Percentiles rank a stretch among this genome's conserved stretches.
Conservation (phyloP, 345 rosid species). For the Murraya koenigii region DNA sequence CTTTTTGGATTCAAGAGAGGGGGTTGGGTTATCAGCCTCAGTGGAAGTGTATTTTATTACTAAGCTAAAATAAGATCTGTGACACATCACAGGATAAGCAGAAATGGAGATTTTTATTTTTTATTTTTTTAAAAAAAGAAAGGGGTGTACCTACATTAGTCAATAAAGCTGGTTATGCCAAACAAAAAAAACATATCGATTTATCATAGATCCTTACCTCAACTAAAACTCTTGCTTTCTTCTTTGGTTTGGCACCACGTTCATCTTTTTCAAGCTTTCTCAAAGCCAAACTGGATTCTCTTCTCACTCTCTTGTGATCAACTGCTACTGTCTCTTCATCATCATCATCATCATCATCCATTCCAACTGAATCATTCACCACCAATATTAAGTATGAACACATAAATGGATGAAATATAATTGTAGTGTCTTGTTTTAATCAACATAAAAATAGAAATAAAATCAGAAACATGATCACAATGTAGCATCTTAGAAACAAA, state of each 20-base stretch:
- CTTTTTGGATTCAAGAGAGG: background rate
- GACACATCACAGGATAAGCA: background rate
- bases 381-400: constrained; percentile 2
- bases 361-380: constrained; percentile 28
- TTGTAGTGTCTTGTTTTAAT: background rate
- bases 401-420: background rate
- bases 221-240: constrained; percentile 67
- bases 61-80: background rate
- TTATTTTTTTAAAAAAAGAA: background rate
- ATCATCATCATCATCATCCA: constrained; percentile 42
- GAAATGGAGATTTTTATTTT: background rate
- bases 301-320: constrained; percentile 43
- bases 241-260: constrained; percentile 47
- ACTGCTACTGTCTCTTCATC: constrained; percentile 36
- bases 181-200: background rate
- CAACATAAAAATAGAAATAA: background rate
- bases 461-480: background rate
- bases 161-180: background rate
- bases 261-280: constrained; percentile 46
- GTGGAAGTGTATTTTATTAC: background rate
- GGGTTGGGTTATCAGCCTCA: background rate
- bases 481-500: background rate
- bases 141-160: background rate
- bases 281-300: constrained; percentile 27
- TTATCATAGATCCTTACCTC: constrained; percentile 53